Conservation (phyloP, 2,329 filamentous ascomycete genomes). For the Sporothrix euskadiensis region DNA sequence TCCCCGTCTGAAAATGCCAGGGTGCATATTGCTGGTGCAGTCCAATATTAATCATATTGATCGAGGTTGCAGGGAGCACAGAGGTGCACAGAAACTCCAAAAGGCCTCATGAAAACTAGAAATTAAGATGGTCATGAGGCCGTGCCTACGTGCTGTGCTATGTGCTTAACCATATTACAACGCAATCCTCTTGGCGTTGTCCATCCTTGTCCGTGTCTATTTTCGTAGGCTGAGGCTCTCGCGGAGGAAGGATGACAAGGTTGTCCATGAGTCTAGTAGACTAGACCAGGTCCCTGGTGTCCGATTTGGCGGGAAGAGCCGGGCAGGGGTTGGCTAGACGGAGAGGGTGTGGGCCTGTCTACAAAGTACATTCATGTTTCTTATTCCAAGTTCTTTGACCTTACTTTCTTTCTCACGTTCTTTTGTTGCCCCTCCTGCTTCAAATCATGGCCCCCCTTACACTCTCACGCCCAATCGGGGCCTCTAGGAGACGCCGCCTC, state of each 20-base stretch:
- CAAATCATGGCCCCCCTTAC: no score
- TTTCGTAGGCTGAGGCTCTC: background rate
- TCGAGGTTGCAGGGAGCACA: background rate
- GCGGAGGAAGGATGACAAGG: background rate
- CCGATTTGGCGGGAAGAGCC: background rate
- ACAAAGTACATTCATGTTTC: no score
- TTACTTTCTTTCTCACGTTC: background rate
- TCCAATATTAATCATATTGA: background rate
- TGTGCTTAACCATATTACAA: background rate
- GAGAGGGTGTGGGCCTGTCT: background rate
- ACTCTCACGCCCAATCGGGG: background rate
- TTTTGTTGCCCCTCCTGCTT: background rate
- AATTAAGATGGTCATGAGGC: constrained; percentile 1
- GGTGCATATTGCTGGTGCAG: background rate
- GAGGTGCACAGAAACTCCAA: background rate
- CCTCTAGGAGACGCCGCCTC: background rate
- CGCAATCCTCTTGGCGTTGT: background rate
- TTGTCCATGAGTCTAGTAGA: no score
- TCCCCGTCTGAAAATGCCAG: background rate
- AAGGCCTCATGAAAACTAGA: background rate
- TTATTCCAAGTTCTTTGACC: background rate
- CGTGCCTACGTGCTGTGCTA: background rate
- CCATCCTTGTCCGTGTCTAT: background rate
- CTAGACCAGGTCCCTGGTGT: background rate
- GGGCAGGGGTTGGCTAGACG: background rate